Evolutionary conservation across 116 monocot genomes (phyloP), one percentile per base, ranked within the genome.

Genomic region (Trichopus zeylanicus): DNA sequence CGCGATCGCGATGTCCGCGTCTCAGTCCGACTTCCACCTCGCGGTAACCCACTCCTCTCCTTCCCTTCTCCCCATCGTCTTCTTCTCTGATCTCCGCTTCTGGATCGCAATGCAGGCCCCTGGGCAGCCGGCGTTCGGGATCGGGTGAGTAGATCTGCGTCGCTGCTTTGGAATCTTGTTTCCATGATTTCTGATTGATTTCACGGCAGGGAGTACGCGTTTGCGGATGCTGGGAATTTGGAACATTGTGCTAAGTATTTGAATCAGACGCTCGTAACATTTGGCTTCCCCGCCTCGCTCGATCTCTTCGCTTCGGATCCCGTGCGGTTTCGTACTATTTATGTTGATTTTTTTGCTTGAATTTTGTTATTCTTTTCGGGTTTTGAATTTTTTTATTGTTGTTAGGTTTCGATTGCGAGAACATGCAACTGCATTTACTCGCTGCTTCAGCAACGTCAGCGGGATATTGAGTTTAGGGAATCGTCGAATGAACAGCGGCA

Each of bases 191-290:
- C 0, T 57, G 31, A 34, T 57, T 16, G 13, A 19, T 15, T 33
- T n/a, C n/a, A 8, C 7, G 7, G 61, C 64, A 87, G 97, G 63
- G 97, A 87, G 46, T 55, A 64, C 65, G 73, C 68, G n/a, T 97
- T 97, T 39, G 91, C 97, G 4, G 79, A 91, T 48, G 73, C 72
- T 4, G 77, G 78, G 31, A 97, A 97, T 66, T 65, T 97, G 35
- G 97, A 97, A 64, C 97, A 91, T 39, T 97, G 97, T 68, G 75
- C 87, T 48, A 91, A 75, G 77, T 97, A 91, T 60, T 82, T 97
- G 42, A 97, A 97, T 74, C 97, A 97, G 77, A 87, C 97, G 31
- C 73, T 97, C 13, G 85, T 97, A 20, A 87, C 87, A 13, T 91
- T 84, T 29, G 91, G 97, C 20, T 97, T 97, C 73, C 79, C 97